phyloP scores from a whole-genome alignment of 2,329 filamentous ascomycete species.

The Grosmannia clavigera region DNA sequence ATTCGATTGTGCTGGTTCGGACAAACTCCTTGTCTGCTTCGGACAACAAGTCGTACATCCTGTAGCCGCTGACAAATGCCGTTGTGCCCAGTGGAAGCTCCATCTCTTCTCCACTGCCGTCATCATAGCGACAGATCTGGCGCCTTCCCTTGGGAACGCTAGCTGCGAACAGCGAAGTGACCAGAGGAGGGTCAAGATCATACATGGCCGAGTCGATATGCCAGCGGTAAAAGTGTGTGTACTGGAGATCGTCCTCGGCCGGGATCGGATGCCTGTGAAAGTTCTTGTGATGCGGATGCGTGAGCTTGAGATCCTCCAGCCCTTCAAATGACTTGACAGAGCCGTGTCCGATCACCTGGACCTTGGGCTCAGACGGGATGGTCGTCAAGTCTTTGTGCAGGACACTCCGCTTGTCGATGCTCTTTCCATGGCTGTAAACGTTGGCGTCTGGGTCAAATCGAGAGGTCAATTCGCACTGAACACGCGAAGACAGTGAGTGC shows the following conservation, averaged over 20 bases:
- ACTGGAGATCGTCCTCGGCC: slow-evolving; percentile 22
- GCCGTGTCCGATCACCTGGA: slow-evolving; percentile 70
- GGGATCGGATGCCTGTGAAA: slow-evolving; percentile 26
- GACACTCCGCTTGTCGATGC: slow-evolving; percentile 53
- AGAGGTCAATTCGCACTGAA: slow-evolving; percentile 61
- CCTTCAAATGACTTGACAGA: slow-evolving; percentile 57
- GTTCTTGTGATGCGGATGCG: slow-evolving; percentile 54
- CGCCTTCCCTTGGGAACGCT: slow-evolving; percentile 43
- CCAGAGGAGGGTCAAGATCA: slow-evolving; percentile 58
- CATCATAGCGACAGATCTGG: slow-evolving; percentile 55
- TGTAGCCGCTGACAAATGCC: slow-evolving; percentile 59
- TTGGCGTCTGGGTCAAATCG: slow-evolving; percentile 56
- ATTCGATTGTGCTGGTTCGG: slow-evolving; percentile 54
- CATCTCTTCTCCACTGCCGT: slow-evolving; percentile 53
- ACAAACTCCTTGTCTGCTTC: slow-evolving; percentile 55
- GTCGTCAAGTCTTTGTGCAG: slow-evolving; percentile 74
- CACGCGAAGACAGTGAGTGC: slow-evolving; percentile 46
- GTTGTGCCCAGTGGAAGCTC: slow-evolving; percentile 65
- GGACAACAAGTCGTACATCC: slow-evolving; percentile 56
- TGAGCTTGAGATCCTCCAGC: slow-evolving; percentile 51
- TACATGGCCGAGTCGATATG: slow-evolving; percentile 70
- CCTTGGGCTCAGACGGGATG: slow-evolving; percentile 64
- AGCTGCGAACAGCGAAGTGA: slow-evolving; percentile 60
- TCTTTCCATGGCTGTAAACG: slow-evolving; percentile 64
- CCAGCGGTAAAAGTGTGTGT: slow-evolving; percentile 57